Base-by-base conservation (phyloP, 768 basidiomycete species). In the Lactifluus volemus region DNA sequence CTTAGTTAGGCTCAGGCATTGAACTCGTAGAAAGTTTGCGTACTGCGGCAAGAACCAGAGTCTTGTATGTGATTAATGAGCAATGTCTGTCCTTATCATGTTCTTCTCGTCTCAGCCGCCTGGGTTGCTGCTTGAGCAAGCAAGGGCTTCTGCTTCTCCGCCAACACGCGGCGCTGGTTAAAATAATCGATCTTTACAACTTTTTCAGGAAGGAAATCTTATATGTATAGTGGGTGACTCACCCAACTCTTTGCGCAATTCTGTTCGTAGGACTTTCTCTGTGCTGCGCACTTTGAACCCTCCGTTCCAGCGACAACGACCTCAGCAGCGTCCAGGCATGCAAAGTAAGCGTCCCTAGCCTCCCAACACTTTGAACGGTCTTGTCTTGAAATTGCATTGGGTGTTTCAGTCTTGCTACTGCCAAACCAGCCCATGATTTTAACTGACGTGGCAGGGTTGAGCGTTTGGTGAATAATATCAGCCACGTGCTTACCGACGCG, bases 191-290 rank as follows among this genome's bases (percentile, higher is more conserved):
- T 86, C 95, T 98, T 47, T 15, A 66, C 38, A 44, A 32, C 5
- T 51, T 7, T 34, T 25, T 52, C 56, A 25, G 25, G 45, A 45
- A 34, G 5, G 48, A 45, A 21, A 10, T 38, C 15, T 6, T 42
- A 7, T 10, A n/a, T 5, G 25, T 11, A n/a, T 19, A 49, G 41
- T 10, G 44, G 51, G 21, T 50, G 19, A 79, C 85, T 59, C 71
- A 92, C 93, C 92, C 92, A 96, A 73, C 92, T 94, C 73, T 84
- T 86, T 2, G 90, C 91, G 70, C 93, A 96, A 66, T 79, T 84
- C 60, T 74, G 73, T 56, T 89, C 82, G 72, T 95, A 98, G 4
- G 55, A 67, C 39, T 72, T 74, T 63, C 79, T 81, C 71, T 89
- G 79, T 12, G 71, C 67, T 4, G 75, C 68, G 68, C 94, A 98